A percentile compares a stretch with the other conserved stretches of the same genome.
Evolutionary conservation across 2,329 filamentous ascomycete species (phyloP).

Genomic region (Fusarium multiceps): DNA sequence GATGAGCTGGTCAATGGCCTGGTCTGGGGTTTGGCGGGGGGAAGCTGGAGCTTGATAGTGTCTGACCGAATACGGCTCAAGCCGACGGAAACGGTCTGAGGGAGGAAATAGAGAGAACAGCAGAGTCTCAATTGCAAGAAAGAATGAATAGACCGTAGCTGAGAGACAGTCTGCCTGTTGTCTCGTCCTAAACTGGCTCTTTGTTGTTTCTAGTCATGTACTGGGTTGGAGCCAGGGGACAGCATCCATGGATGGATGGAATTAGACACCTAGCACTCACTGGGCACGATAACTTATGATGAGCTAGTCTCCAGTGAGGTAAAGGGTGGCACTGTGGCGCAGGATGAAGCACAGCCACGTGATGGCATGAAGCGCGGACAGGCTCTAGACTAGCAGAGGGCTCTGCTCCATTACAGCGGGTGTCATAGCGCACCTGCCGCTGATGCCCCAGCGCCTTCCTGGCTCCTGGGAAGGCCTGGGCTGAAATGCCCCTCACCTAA

Average conservation of each 20-base stretch:
- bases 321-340: constrained; percentile 18
- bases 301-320: neutral
- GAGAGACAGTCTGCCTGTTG: neutral
- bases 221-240: neutral
- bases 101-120: neutral
- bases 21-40: constrained; percentile 15
- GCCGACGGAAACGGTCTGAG: constrained; percentile 21
- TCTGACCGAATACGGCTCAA: constrained; percentile 22
- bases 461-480: neutral
- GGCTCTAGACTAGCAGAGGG: neutral
- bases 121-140: neutral
- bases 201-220: constrained; percentile 3
- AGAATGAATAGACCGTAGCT: neutral
- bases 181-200: neutral
- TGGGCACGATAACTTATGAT: constrained; percentile 6
- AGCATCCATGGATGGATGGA: neutral
- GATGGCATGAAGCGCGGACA: neutral
- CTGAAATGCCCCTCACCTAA: constrained; percentile 28
- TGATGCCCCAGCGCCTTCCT: constrained; percentile 10
- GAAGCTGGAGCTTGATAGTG: constrained; percentile 21
- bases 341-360: neutral
- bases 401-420: constrained; percentile 8
- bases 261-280: constrained; percentile 6
- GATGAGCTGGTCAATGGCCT: constrained; percentile 31
- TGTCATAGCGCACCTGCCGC: constrained; percentile 4